Percentiles rank a stretch among this genome's conserved stretches.
phyloP scores from a whole-genome alignment of 2,329 filamentous ascomycete genomes.

The Ophiostoma sp. region DNA sequence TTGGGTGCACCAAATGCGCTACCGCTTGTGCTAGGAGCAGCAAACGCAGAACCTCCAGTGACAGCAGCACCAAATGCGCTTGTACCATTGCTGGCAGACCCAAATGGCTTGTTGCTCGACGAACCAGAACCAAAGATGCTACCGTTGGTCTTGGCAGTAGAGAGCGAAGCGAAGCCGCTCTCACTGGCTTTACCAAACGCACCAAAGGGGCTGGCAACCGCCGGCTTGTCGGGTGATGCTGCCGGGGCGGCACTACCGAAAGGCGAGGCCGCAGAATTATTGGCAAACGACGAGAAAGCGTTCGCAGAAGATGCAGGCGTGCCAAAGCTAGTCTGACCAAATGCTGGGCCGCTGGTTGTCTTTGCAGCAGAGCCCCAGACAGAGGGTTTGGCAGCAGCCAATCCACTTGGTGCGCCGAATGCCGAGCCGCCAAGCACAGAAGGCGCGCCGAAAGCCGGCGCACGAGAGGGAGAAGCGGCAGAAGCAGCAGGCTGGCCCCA shows the following conservation, averaged over 20 bases:
- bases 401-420: constrained; percentile 36
- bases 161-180: constrained; percentile 50
- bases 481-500: constrained; percentile 38
- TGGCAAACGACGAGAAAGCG: constrained; percentile 29
- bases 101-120: constrained; percentile 33
- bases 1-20: constrained; percentile 23
- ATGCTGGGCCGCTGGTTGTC: constrained; percentile 38
- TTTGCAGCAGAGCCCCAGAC: constrained; percentile 30
- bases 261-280: constrained; percentile 22
- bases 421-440: constrained; percentile 27
- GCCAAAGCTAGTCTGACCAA: constrained; percentile 50
- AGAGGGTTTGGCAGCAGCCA: constrained; percentile 33
- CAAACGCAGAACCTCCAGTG: constrained; percentile 28
- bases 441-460: constrained; percentile 47
- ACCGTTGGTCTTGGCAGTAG: constrained; percentile 32
- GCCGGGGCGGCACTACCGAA: constrained; percentile 30
- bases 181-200: constrained; percentile 24
- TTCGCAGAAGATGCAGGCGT: constrained; percentile 28
- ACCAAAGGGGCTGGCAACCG: constrained; percentile 26
- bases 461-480: constrained; percentile 30
- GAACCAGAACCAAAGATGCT: constrained; percentile 38
- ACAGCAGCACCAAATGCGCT: constrained; percentile 21
- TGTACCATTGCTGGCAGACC: constrained; percentile 26
- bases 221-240: constrained; percentile 20
- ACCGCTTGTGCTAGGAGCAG: constrained; percentile 26